Percentiles rank a stretch among this genome's conserved stretches.
phyloP scores from a whole-genome alignment of 2,329 filamentous ascomycete species.

The Eutypa lata region DNA sequence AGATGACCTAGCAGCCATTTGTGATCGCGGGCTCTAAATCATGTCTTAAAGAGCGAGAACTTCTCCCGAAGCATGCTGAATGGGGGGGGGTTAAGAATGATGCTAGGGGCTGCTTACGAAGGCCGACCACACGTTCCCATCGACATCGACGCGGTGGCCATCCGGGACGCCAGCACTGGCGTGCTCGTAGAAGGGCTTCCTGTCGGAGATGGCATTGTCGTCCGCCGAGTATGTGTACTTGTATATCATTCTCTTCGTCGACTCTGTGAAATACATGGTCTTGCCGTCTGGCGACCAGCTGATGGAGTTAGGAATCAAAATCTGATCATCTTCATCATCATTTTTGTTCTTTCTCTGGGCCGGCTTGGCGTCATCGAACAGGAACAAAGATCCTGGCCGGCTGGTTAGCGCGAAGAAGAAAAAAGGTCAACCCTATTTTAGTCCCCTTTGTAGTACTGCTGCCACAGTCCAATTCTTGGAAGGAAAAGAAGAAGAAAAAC shows the following conservation, averaged over 20 bases:
- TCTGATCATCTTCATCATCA: too few species aligned
- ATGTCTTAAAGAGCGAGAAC: too few species aligned
- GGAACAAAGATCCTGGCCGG: constrained; percentile 64
- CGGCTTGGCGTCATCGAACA: constrained; percentile 61
- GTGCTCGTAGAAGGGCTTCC: constrained; percentile 71
- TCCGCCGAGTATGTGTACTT: constrained; percentile 68
- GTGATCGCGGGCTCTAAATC: too few species aligned
- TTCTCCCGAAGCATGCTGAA: too few species aligned
- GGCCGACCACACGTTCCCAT: constrained; percentile 87
- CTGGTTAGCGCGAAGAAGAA: constrained; percentile 2
- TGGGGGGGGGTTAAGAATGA: too few species aligned
- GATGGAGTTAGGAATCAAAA: constrained; percentile 82
- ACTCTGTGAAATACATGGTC: constrained; percentile 82
- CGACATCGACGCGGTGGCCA: constrained; percentile 77
- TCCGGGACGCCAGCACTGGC: constrained; percentile 68
- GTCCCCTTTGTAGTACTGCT: too few species aligned
- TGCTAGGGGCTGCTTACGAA: too few species aligned
- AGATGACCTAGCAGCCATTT: too few species aligned
- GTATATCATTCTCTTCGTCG: constrained; percentile 66
- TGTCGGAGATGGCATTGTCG: constrained; percentile 65
- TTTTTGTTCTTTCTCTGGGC: constrained; percentile 60
- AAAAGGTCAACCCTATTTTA: constrained; percentile 1
- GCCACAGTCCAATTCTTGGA: too few species aligned
- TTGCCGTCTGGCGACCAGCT: constrained; percentile 72
- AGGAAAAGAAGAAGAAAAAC: too few species aligned